These are phyloP conservation scores for Annulohypoxylon truncatum DNA, from an alignment of 2,329 filamentous ascomycete species.

Conservation along the genomic window DNA sequence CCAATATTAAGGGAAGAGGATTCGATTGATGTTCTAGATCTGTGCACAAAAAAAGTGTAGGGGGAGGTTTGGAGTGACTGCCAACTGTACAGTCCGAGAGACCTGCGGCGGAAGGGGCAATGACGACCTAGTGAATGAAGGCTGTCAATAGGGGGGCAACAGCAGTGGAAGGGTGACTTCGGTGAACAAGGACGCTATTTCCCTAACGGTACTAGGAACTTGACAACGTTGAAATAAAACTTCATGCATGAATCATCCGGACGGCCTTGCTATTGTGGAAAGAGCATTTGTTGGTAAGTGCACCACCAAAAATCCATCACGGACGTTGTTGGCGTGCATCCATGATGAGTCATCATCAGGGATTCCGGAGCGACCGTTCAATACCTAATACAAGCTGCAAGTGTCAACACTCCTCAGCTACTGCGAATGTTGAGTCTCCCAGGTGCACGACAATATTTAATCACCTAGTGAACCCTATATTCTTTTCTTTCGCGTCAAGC, in stretches of 20 bases:
- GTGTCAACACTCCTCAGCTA: too few relatives aligned
- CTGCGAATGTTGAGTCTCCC: too few relatives aligned
- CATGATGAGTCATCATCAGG: not conserved
- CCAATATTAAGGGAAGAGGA: not conserved
- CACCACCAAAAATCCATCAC: not conserved
- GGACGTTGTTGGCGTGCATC: not conserved
- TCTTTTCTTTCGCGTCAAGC: too few relatives aligned
- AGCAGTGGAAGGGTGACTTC: too few relatives aligned
- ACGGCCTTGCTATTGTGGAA: too few relatives aligned
- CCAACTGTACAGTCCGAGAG: too few relatives aligned
- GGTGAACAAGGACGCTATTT: not conserved
- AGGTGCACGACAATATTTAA: too few relatives aligned
- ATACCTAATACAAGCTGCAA: too few relatives aligned
- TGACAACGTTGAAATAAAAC: not conserved
- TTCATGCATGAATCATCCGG: too few relatives aligned
- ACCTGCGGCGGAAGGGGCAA: not conserved
- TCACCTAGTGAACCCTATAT: too few relatives aligned
- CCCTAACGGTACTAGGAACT: not conserved
- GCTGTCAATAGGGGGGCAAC: not conserved
- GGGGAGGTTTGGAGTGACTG: not conserved
- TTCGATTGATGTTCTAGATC: not conserved
- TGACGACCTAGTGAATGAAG: not conserved
- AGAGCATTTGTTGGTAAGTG: too few relatives aligned
- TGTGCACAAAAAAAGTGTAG: not conserved
- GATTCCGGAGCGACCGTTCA: too few relatives aligned